Evolutionary conservation across 371 early-diverging fungal genomes (phyloP).

Genomic region (Neoconidiobolus thromboides): DNA sequence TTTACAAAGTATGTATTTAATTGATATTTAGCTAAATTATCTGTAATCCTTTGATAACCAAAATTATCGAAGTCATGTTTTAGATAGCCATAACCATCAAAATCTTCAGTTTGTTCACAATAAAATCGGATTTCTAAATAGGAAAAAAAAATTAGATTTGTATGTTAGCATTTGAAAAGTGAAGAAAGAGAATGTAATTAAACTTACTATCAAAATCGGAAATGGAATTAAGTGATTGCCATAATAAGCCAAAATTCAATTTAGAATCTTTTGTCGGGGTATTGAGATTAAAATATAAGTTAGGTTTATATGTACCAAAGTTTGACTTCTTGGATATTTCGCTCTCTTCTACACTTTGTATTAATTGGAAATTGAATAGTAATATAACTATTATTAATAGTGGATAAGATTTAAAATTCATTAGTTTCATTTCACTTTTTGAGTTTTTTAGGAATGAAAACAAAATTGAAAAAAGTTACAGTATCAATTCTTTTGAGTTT

Average conservation of each 20-base stretch:
- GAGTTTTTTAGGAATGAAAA: no score
- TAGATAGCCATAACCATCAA: conserved; percentile 67
- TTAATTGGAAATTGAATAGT: no score
- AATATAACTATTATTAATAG: no score
- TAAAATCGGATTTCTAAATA: conserved; percentile 51
- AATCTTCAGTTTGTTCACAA: conserved; percentile 68
- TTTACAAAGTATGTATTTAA: conserved; percentile 72
- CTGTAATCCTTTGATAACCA: conserved; percentile 58
- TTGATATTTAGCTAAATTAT: conserved; percentile 40
- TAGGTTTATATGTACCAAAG: no score
- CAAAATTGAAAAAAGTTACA: no score
- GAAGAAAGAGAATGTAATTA: neutral
- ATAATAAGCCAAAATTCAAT: neutral
- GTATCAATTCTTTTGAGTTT: no score
- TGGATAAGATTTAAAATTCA: no score
- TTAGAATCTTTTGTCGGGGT: conserved; percentile 7
- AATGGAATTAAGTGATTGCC: conserved; percentile 8
- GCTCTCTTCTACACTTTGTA: no score
- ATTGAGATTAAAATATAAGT: no score
- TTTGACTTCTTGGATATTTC: no score
- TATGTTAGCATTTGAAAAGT: conserved; percentile 5
- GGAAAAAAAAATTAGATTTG: neutral
- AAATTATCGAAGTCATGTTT: conserved; percentile 71
- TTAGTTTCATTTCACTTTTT: no score
- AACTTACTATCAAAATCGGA: neutral